Evolutionary conservation across 768 basidiomycete genomes (phyloP), one percentile per base, ranked within the genome.

Genomic region (Suillus spraguei): DNA sequence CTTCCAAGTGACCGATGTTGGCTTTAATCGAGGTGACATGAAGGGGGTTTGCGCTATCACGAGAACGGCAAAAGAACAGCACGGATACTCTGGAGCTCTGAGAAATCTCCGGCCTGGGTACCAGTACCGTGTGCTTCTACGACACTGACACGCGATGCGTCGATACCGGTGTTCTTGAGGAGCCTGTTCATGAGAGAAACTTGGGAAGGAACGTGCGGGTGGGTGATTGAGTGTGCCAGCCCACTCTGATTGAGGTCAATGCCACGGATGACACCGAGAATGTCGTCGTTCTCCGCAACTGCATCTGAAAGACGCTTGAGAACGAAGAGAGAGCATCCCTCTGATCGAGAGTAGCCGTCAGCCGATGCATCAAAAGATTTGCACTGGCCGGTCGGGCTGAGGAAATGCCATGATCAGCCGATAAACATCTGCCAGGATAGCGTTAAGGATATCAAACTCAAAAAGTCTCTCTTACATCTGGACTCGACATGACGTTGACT

Each of bases 91-190:
- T 84, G 82, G 42, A 91, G 68, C 69, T 92, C 91, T 66, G 76
- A 81, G 1, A 84, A 81, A 72, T 92, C 90, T 9, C 91, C 91
- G 2, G 85, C 86, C 68, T 87, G 87, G 0, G 90, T 87, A 0
- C 86, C 91, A 1, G 90, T 89, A 1, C 89, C 90, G 70, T 92
- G 91, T 4, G 89, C 88, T 70, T 93, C 91, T 24, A 89, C 80
- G 28, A 90, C 83, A 64, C 81, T 85, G 60, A 93, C 76, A 3
- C 82, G 78, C 42, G 67, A 67, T 0, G 85, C 75, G 46, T 76
- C 71, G 13, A 89, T 69, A 5, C 80, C 79, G 20, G 86, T 76
- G 47, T 73, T 75, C 16, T 74, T 68, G 16, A 90, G 72, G 24
- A 89, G 72, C 4, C 74, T 78, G 44, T 70, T 70, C 65, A 91